phyloP scores from a whole-genome alignment of 306 rosid genomes.

The Alnus rubra region DNA sequence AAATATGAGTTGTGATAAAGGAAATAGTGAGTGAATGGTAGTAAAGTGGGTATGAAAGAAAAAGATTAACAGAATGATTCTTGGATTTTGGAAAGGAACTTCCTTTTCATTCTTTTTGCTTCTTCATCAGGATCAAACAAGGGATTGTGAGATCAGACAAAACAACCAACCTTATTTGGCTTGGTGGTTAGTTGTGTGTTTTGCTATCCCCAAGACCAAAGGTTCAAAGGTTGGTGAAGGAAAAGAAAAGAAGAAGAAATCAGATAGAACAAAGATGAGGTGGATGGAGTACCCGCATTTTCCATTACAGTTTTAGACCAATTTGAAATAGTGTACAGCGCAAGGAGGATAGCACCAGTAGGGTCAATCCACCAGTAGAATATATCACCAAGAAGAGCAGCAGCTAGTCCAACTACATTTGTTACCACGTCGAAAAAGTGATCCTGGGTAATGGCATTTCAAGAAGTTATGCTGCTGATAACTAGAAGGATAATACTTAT shows the following conservation, averaged over 20 bases:
- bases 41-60: neutral
- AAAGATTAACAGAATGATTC: neutral
- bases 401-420: constrained; percentile 77
- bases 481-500: neutral
- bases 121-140: neutral
- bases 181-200: neutral
- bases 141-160: neutral
- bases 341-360: constrained; percentile 81
- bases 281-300: constrained; percentile 65
- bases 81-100: neutral
- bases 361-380: constrained; percentile 97
- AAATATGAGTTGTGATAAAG: neutral
- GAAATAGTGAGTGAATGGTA: neutral
- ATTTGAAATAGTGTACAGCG: constrained; percentile 77
- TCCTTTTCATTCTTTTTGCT: neutral
- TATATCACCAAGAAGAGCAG: constrained; percentile 86
- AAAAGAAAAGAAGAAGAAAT: neutral
- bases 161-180: no score
- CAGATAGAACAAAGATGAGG: neutral
- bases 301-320: constrained; percentile 94
- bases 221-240: neutral
- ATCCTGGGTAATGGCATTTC: constrained; percentile 56
- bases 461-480: constrained; percentile 14
- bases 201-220: no score
- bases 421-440: constrained; percentile 95